A percentile compares a stretch with the other conserved stretches of the same genome.
Conservation (phyloP, 2,329 filamentous ascomycete species). For the Beauveria varroae region DNA sequence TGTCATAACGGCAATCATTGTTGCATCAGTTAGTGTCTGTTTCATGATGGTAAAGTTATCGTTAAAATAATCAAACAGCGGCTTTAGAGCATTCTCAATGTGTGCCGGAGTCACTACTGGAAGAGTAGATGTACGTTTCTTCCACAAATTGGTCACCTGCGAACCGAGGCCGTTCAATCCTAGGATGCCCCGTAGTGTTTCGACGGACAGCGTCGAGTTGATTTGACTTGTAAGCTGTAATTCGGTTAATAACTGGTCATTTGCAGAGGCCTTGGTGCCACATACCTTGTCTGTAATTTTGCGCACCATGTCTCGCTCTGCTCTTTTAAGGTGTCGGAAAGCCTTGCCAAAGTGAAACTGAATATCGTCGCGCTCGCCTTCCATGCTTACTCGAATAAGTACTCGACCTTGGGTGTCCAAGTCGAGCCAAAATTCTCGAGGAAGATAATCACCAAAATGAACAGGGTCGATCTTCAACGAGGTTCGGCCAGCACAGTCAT, state of each 20-base stretch:
- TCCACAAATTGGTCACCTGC: conserved; percentile 63
- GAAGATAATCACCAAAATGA: conserved; percentile 92
- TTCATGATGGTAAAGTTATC: conserved; percentile 99
- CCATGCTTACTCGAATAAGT: conserved; percentile 91
- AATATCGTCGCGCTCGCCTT: conserved; percentile 95
- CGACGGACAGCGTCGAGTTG: conserved; percentile 75
- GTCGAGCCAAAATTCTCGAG: conserved; percentile 95
- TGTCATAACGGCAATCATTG: conserved; percentile 99
- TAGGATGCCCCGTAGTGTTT: conserved; percentile 68
- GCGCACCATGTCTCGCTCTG: conserved; percentile 95
- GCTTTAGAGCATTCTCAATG: conserved; percentile 71
- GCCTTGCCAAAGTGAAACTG: conserved; percentile 98
- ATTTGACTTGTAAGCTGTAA: conserved; percentile 82
- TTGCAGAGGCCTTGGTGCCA: background rate
- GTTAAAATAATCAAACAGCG: conserved; percentile 90
- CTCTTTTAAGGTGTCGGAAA: conserved; percentile 89
- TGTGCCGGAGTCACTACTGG: conserved; percentile 62
- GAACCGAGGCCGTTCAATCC: conserved; percentile 63
- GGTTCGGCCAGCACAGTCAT: conserved; percentile 95
- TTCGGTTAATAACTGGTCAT: conserved; percentile 15
- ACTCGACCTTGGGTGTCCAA: conserved; percentile 90
- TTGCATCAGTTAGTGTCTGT: conserved; percentile 83
- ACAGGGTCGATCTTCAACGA: conserved; percentile 96
- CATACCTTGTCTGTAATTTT: conserved; percentile 94
- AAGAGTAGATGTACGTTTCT: conserved; percentile 46